phyloP scores from a whole-genome alignment of 305 asterid species.

The Plantago coronopus region DNA sequence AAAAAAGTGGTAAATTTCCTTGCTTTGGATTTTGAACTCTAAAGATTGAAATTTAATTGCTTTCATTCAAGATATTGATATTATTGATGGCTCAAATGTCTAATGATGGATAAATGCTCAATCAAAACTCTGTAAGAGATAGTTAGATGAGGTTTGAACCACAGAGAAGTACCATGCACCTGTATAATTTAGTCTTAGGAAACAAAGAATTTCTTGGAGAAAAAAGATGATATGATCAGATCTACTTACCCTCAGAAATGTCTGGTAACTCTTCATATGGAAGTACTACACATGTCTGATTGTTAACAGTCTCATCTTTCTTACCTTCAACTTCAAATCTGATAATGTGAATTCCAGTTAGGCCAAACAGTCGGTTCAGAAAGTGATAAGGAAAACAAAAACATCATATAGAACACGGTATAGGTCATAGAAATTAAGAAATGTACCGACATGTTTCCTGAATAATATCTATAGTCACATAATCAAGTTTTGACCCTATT shows the following conservation, averaged over 20 bases:
- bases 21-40: no score
- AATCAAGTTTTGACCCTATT: background rate
- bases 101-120: background rate
- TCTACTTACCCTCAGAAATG: conserved; percentile 60
- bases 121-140: background rate
- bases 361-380: conserved; percentile 15
- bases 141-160: background rate
- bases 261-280: conserved; percentile 64
- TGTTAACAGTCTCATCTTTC: conserved; percentile 32
- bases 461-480: background rate
- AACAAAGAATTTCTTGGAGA: background rate
- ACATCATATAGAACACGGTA: background rate
- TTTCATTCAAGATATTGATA: background rate
- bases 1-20: no score
- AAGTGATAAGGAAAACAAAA: background rate
- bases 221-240: conserved; percentile 6
- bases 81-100: background rate
- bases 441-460: background rate
- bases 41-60: no score
- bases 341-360: conserved; percentile 31
- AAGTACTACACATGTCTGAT: conserved; percentile 42
- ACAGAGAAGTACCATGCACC: background rate
- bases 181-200: background rate
- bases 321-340: conserved; percentile 52
- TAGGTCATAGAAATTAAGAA: no score